These are phyloP conservation scores for Quillaja saponaria DNA, from an alignment of 306 rosid species.

Conservation along the genomic window DNA sequence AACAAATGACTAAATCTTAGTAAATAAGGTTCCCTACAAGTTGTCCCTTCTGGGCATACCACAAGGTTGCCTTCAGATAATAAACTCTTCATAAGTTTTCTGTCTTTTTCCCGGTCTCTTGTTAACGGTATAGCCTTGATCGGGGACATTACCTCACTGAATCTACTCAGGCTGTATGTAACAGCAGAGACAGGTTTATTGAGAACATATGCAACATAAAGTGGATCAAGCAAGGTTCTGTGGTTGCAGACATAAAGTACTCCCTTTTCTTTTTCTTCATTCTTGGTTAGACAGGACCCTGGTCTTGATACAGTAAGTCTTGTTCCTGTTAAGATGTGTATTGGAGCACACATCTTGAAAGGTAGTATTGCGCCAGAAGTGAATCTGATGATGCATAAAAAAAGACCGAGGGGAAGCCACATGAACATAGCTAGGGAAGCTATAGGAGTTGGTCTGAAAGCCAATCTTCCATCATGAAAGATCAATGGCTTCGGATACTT, in stretches of 20 bases:
- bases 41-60: constrained; percentile 83
- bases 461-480: constrained; percentile 82
- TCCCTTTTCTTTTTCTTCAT: constrained; percentile 31
- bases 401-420: constrained; percentile 66
- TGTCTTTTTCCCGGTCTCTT: constrained; percentile 54
- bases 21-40: constrained; percentile 74
- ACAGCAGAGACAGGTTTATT: constrained; percentile 50
- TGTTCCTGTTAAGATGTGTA: constrained; percentile 60
- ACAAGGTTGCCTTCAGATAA: constrained; percentile 53
- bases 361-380: constrained; percentile 34
- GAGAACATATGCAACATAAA: constrained; percentile 39
- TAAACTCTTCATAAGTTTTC: constrained; percentile 40
- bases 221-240: constrained; percentile 75
- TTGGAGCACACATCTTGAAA: constrained; percentile 44
- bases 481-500: constrained; percentile 56
- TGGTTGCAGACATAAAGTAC: constrained; percentile 69
- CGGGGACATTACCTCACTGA: constrained; percentile 55
- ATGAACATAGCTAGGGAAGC: constrained; percentile 50
- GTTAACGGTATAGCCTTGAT: constrained; percentile 51
- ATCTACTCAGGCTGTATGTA: constrained; percentile 60
- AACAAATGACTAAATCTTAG: constrained; percentile 76
- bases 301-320: constrained; percentile 33
- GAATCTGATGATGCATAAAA: constrained; percentile 46
- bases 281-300: not conserved
- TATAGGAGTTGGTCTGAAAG: constrained; percentile 53